These are phyloP conservation scores for Macrotyloma uniflorum DNA, from an alignment of 306 rosid species.

Conservation along the genomic window DNA sequence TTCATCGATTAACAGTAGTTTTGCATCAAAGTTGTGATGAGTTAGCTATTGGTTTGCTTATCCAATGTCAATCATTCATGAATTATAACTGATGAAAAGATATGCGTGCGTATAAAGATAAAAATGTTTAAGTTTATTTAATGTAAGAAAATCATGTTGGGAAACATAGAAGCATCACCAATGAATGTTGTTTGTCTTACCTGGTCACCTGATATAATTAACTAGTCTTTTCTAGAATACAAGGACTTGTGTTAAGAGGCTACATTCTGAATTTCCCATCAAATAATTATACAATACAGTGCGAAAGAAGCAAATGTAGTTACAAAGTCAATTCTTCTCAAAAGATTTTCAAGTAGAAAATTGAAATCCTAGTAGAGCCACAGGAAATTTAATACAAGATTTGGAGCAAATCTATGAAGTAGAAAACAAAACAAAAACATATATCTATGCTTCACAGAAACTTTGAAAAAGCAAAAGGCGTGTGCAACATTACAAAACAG, in stretches of 20 bases:
- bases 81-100: slow-evolving; percentile 16
- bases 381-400: slow-evolving; percentile 28
- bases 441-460: slow-evolving; percentile 18
- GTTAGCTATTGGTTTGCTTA: slow-evolving; percentile 43
- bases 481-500: not conserved
- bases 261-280: slow-evolving; percentile 17
- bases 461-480: slow-evolving; percentile 36
- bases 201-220: slow-evolving; percentile 38
- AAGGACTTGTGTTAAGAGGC: not conserved
- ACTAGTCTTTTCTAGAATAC: slow-evolving; percentile 18
- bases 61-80: slow-evolving; percentile 43
- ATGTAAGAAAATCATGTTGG: slow-evolving; percentile 60
- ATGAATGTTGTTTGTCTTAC: slow-evolving; percentile 56
- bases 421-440: not conserved
- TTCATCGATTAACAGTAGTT: slow-evolving; percentile 1
- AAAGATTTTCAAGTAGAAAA: not conserved
- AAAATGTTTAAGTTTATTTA: slow-evolving; percentile 36
- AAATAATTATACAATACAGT: slow-evolving; percentile 26
- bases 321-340: slow-evolving; percentile 16
- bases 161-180: slow-evolving; percentile 54
- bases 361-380: slow-evolving; percentile 23
- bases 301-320: slow-evolving; percentile 25
- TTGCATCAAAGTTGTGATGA: slow-evolving; percentile 33
- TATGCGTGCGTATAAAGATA: not conserved
- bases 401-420: slow-evolving; percentile 37